phyloP scores from a whole-genome alignment of 805 yeast genomes.

The Barnettozyma californica region DNA sequence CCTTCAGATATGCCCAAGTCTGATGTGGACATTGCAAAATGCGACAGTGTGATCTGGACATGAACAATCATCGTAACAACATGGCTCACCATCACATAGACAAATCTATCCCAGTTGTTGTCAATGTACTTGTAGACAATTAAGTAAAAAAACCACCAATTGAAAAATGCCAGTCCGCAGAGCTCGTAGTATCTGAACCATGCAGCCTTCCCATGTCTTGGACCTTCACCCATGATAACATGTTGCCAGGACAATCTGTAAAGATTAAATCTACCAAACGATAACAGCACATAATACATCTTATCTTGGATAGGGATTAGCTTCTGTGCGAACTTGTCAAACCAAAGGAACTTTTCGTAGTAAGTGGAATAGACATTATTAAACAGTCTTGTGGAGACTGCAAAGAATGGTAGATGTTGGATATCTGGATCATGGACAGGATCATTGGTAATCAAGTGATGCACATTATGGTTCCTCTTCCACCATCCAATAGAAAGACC shows the following conservation, averaged over 20 bases:
- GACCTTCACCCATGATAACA: slow-evolving; percentile 70
- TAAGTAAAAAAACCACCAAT: slow-evolving; percentile 77
- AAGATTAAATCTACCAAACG: slow-evolving; percentile 81
- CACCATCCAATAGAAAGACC: slow-evolving; percentile 92
- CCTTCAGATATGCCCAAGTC: slow-evolving; percentile 79
- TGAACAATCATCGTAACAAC: slow-evolving; percentile 87
- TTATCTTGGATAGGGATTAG: slow-evolving; percentile 62
- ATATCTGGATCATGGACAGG: slow-evolving; percentile 94
- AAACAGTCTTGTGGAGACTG: slow-evolving; percentile 69
- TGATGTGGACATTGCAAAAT: slow-evolving; percentile 90
- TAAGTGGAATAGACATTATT: slow-evolving; percentile 72
- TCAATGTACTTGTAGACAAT: slow-evolving; percentile 48
- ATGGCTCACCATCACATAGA: slow-evolving; percentile 68
- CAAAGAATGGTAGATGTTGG: slow-evolving; percentile 88
- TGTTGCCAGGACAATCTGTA: slow-evolving; percentile 80
- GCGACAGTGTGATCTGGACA: slow-evolving; percentile 85
- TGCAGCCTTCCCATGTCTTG: slow-evolving; percentile 75
- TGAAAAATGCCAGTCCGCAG: slow-evolving; percentile 61
- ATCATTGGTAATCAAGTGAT: slow-evolving; percentile 85
- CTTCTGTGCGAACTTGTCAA: slow-evolving; percentile 57
- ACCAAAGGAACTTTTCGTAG: slow-evolving; percentile 62
- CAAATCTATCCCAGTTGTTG: slow-evolving; percentile 47
- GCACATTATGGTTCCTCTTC: slow-evolving; percentile 93
- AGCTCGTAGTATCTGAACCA: slow-evolving; percentile 81
- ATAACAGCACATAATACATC: slow-evolving; percentile 70